phyloP scores from a whole-genome alignment of 108 stramenopile species.

The Fistulifera pelliculosa region DNA sequence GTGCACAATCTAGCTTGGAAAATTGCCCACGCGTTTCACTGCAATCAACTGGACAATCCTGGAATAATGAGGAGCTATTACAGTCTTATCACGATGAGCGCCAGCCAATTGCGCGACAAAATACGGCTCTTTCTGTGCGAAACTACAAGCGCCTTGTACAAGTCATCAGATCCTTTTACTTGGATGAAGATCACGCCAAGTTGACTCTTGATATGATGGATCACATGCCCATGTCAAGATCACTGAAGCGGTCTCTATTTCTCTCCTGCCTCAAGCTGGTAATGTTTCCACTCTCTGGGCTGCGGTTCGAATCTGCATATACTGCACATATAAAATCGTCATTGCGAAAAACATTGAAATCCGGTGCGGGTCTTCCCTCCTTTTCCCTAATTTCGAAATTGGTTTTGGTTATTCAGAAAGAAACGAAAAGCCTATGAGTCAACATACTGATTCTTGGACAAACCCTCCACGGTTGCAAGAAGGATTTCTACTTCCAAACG shows the following conservation, averaged over 20 bases:
- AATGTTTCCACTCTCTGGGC: slow-evolving; percentile 42
- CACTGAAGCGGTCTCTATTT: slow-evolving; percentile 39
- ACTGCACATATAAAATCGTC: slow-evolving; percentile 41
- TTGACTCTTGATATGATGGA: slow-evolving; percentile 36
- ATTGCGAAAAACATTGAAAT: slow-evolving; percentile 37
- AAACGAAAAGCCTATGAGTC: slow-evolving; percentile 4
- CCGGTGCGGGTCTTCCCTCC: slow-evolving; percentile 70
- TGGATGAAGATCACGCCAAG: slow-evolving; percentile 63
- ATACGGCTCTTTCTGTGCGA: slow-evolving; percentile 81
- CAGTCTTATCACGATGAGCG: slow-evolving; percentile 64
- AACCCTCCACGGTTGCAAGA: slow-evolving; percentile 30
- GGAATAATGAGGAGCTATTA: slow-evolving; percentile 1
- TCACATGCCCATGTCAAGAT: slow-evolving; percentile 38
- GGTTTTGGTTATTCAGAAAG: slow-evolving; percentile 48
- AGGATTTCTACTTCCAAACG: slow-evolving; percentile 56
- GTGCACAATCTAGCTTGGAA: slow-evolving; percentile 88
- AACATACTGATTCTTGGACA: slow-evolving; percentile 28
- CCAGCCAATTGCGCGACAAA: slow-evolving; percentile 63
- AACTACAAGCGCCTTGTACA: slow-evolving; percentile 78
- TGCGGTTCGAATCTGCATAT: slow-evolving; percentile 26
- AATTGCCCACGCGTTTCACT: slow-evolving; percentile 27
- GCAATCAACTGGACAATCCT: not conserved
- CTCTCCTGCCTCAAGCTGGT: slow-evolving; percentile 43
- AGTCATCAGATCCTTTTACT: slow-evolving; percentile 63
- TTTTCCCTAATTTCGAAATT: slow-evolving; percentile 78